Evolutionary conservation across 345 rosid genomes (phyloP).

Genomic region (Eucalyptus cladocalyx): DNA sequence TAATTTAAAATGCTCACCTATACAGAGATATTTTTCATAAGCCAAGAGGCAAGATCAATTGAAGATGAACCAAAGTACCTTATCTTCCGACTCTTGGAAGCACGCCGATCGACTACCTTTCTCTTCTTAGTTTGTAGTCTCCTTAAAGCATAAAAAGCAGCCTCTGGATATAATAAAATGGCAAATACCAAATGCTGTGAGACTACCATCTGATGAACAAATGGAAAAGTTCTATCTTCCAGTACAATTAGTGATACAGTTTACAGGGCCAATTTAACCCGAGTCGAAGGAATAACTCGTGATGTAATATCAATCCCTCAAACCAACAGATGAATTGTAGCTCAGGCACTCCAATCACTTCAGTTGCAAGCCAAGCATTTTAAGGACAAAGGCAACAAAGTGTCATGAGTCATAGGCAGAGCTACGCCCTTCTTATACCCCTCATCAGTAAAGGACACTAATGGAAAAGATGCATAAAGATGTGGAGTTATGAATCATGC

Average conservation of each 20-base stretch:
- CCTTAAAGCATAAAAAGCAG: constrained; percentile 61
- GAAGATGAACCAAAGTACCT: constrained; percentile 15
- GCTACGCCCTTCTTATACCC: neutral
- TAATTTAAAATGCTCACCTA: neutral
- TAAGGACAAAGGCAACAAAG: neutral
- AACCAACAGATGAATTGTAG: neutral
- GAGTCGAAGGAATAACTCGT: neutral
- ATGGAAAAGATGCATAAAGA: neutral
- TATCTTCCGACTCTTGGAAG: constrained; percentile 88
- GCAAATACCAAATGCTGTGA: neutral
- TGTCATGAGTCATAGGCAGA: neutral
- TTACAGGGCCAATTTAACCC: neutral
- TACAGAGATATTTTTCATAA: neutral
- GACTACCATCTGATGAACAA: neutral
- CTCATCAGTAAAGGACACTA: neutral
- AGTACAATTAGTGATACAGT: neutral
- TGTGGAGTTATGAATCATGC: neutral
- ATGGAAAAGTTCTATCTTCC: neutral
- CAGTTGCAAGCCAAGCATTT: neutral
- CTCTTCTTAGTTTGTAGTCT: constrained; percentile 75
- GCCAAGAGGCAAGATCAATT: neutral
- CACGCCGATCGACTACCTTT: constrained; percentile 74
- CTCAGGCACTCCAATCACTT: neutral
- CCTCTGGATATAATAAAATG: constrained; percentile 21
- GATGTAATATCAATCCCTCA: neutral